phyloP scores from a whole-genome alignment of 805 yeast species.

The Metschnikowia dekortorum region DNA sequence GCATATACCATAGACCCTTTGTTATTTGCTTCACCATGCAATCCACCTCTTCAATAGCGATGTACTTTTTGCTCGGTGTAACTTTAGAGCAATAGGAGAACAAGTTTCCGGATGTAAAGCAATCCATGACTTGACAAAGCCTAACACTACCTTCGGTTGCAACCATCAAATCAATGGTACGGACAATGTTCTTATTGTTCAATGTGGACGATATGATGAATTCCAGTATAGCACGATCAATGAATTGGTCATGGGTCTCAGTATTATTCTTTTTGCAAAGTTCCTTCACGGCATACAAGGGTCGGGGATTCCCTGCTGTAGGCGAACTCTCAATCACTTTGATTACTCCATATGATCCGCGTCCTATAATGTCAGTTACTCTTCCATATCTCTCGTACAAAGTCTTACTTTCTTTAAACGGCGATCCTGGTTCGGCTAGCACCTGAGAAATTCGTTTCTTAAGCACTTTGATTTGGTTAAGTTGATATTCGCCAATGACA shows the following conservation, averaged over 20 bases:
- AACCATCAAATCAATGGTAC: slow-evolving; percentile 71
- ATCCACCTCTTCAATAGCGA: slow-evolving; percentile 62
- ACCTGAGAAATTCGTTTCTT: slow-evolving; percentile 16
- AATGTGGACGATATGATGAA: slow-evolving; percentile 80
- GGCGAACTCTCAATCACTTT: slow-evolving; percentile 30
- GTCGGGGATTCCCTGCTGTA: slow-evolving; percentile 4
- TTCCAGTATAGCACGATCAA: slow-evolving; percentile 79
- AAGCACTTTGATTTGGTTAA: slow-evolving; percentile 21
- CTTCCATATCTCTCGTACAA: slow-evolving; percentile 32
- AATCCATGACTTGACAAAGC: slow-evolving; percentile 36
- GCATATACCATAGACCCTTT: slow-evolving; percentile 80
- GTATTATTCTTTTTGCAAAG: slow-evolving; percentile 18
- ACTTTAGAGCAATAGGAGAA: slow-evolving; percentile 25
- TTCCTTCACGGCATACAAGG: slow-evolving; percentile 33
- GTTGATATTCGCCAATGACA: slow-evolving; percentile 28
- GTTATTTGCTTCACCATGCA: slow-evolving; percentile 85
- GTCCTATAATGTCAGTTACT: slow-evolving; percentile 37
- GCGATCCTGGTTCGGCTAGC: slow-evolving; percentile 9
- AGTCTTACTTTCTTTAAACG: slow-evolving; percentile 19
- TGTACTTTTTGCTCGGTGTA: slow-evolving; percentile 11
- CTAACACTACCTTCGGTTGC: slow-evolving; percentile 20
- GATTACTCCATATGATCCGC: slow-evolving; percentile 47
- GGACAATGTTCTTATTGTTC: slow-evolving; percentile 71
- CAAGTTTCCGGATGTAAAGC: slow-evolving; percentile 34
- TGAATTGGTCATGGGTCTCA: slow-evolving; percentile 42